Evolutionary conservation across 495 filamentous ascomycete species (phyloP).

Genomic region (Penicillium nucicola): DNA sequence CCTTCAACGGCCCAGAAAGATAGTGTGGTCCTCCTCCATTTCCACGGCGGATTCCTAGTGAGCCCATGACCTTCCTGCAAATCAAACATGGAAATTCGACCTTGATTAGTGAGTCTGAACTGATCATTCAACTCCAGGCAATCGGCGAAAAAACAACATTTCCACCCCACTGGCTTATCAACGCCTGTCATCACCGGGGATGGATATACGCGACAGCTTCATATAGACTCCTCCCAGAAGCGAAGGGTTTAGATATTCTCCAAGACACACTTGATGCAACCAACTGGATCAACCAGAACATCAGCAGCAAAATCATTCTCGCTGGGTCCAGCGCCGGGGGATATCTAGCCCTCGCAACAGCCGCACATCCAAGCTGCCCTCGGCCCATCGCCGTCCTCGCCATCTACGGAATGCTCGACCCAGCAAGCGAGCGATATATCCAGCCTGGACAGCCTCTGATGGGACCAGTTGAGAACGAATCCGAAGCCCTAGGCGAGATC

Average conservation of each 20-base stretch:
- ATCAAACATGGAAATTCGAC: not conserved
- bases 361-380: not conserved
- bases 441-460: not conserved
- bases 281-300: not conserved
- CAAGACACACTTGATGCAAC: constrained; percentile 2
- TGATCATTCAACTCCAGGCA: not conserved
- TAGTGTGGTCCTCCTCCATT: constrained; percentile 1
- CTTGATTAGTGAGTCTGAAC: not conserved
- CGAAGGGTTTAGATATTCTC: not conserved
- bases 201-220: constrained; percentile 8
- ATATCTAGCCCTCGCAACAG: constrained; percentile 6
- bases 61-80: not conserved
- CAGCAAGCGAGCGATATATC: not conserved
- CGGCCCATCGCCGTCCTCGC: not conserved
- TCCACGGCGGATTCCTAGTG: constrained; percentile 9
- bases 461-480: not conserved
- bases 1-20: not conserved
- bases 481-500: not conserved
- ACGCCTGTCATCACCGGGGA: not conserved
- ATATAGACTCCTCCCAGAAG: constrained; percentile 5
- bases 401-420: constrained; percentile 1
- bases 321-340: constrained; percentile 7
- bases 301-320: constrained; percentile 1
- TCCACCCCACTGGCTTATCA: constrained; percentile 4
- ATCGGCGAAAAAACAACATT: constrained; percentile 4